Evolutionary conservation across 768 basidiomycete species (phyloP).

Genomic region (Mycena rebaudengoi): DNA sequence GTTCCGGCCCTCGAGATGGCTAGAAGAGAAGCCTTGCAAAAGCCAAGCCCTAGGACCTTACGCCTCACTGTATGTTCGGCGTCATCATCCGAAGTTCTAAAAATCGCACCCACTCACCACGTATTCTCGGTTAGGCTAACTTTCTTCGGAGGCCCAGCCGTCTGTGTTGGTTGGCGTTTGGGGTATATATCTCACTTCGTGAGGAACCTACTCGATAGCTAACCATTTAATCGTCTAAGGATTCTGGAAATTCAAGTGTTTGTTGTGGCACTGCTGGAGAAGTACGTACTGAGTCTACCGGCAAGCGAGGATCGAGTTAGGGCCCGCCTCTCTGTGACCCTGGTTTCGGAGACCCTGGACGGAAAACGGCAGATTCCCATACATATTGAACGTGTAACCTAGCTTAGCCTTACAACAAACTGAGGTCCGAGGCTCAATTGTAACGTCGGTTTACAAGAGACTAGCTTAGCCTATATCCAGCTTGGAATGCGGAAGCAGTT

Average conservation of each 20-base stretch:
- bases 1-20: constrained; percentile 17
- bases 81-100: no score
- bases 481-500: no score
- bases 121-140: neutral
- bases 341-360: constrained; percentile 3
- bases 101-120: neutral
- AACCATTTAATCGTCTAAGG: neutral
- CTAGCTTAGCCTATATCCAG: no score
- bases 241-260: constrained; percentile 23
- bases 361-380: constrained; percentile 1
- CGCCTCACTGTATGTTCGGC: neutral
- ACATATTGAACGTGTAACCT: neutral
- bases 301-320: constrained; percentile 2
- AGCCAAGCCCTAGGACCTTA: neutral
- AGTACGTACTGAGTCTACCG: constrained; percentile 15
- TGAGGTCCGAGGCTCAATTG: no score
- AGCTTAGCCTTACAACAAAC: no score
- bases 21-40: neutral
- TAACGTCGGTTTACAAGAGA: no score
- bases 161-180: constrained; percentile 19
- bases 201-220: no score
- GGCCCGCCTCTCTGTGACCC: neutral
- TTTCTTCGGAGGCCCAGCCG: neutral
- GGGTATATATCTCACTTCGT: constrained; percentile 11
- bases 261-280: constrained; percentile 15